phyloP scores from a whole-genome alignment of 805 yeast species.

The Schwanniomyces sp. region DNA sequence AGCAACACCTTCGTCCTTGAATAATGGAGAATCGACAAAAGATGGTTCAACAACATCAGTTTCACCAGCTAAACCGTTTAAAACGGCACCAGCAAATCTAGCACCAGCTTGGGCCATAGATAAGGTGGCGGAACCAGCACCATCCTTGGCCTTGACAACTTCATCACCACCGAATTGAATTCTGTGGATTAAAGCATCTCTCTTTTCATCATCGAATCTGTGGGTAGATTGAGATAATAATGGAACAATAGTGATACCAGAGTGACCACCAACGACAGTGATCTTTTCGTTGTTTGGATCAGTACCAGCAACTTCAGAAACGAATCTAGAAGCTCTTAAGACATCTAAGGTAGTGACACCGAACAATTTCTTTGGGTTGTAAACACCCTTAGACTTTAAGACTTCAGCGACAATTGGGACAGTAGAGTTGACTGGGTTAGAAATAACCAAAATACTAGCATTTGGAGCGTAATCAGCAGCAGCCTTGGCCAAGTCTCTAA shows the following conservation, averaged over 20 bases:
- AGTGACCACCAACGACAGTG: slow-evolving; percentile 95
- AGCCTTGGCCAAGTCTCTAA: slow-evolving; percentile 86
- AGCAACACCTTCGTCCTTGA: slow-evolving; percentile 85
- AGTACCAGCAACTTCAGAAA: slow-evolving; percentile 63
- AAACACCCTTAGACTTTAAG: slow-evolving; percentile 78
- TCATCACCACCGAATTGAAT: slow-evolving; percentile 97
- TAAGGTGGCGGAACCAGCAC: slow-evolving; percentile 91
- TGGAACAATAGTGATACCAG: slow-evolving; percentile 95
- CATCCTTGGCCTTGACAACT: slow-evolving; percentile 90
- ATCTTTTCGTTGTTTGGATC: slow-evolving; percentile 78
- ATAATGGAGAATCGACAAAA: slow-evolving; percentile 79
- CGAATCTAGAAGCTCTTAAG: slow-evolving; percentile 85
- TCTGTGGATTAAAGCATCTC: slow-evolving; percentile 67
- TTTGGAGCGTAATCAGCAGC: slow-evolving; percentile 81
- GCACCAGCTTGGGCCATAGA: slow-evolving; percentile 95
- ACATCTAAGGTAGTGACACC: slow-evolving; percentile 97
- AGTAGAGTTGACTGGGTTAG: slow-evolving; percentile 97
- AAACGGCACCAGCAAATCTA: slow-evolving; percentile 64
- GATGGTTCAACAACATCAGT: slow-evolving; percentile 65
- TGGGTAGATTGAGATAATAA: slow-evolving; percentile 82
- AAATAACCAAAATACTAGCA: slow-evolving; percentile 78
- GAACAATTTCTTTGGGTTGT: slow-evolving; percentile 87
- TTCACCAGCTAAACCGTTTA: slow-evolving; percentile 65
- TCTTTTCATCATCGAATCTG: slow-evolving; percentile 44
- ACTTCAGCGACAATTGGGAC: slow-evolving; percentile 96